Evolutionary conservation across 2,329 filamentous ascomycete genomes (phyloP).

Genomic region (Didymella exigua): DNA sequence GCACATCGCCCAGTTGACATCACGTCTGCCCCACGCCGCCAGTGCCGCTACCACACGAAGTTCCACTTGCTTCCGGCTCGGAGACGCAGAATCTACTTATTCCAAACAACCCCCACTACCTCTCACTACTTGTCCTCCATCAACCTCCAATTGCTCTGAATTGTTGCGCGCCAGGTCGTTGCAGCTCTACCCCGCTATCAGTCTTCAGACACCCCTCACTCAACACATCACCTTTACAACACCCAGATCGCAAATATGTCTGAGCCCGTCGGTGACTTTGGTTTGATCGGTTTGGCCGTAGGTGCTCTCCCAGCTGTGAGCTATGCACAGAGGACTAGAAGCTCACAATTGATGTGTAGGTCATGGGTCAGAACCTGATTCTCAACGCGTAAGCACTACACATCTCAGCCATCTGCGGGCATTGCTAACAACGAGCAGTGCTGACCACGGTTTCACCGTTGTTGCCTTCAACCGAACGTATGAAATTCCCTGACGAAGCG

Average conservation of each 20-base stretch:
- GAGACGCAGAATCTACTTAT: constrained; percentile 41
- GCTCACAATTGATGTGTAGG: constrained; percentile 35
- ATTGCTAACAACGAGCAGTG: constrained; percentile 44
- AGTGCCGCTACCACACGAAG: constrained; percentile 30
- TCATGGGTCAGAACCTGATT: constrained; percentile 61
- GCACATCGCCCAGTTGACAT: constrained; percentile 30
- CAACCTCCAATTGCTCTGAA: constrained; percentile 33
- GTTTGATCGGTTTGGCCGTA: constrained; percentile 59
- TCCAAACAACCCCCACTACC: constrained; percentile 36
- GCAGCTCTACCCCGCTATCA: constrained; percentile 39
- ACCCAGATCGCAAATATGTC: constrained; percentile 38
- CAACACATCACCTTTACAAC: constrained; percentile 12
- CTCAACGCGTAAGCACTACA: constrained; percentile 55
- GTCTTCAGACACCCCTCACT: constrained; percentile 24
- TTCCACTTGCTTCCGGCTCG: constrained; percentile 36
- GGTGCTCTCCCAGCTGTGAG: constrained; percentile 21
- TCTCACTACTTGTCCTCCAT: constrained; percentile 31
- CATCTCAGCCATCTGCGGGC: constrained; percentile 22
- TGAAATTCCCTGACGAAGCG: constrained; percentile 8
- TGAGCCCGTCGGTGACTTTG: constrained; percentile 54
- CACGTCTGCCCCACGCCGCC: constrained; percentile 39
- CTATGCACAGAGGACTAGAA: not conserved
- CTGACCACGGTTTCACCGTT: constrained; percentile 80
- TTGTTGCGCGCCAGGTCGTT: constrained; percentile 40
- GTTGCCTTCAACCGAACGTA: constrained; percentile 95